phyloP scores from a whole-genome alignment of 2,329 filamentous ascomycete genomes.

The Nectriaceae sp. region DNA sequence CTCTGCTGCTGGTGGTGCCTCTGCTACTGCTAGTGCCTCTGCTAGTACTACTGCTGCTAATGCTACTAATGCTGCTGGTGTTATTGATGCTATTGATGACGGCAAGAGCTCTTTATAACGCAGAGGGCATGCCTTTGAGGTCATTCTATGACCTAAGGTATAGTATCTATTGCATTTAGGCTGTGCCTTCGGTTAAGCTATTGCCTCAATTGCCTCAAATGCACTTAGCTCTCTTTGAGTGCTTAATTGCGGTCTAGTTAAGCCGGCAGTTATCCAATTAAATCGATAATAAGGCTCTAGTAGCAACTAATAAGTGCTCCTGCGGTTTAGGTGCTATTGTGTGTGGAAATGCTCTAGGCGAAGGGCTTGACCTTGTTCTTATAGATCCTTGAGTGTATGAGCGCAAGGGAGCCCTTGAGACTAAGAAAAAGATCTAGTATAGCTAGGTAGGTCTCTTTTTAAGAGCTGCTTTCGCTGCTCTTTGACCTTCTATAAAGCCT shows the following conservation, averaged over 20 bases:
- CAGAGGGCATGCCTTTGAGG: too few species aligned
- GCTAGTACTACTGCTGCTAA: too few species aligned
- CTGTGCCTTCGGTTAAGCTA: constrained; percentile 2
- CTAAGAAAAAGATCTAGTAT: not conserved
- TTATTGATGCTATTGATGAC: not conserved
- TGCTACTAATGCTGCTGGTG: too few species aligned
- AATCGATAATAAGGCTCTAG: not conserved
- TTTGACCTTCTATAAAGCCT: too few species aligned
- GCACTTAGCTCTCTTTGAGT: constrained; percentile 7
- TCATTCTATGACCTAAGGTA: not conserved
- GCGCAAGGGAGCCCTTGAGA: too few species aligned
- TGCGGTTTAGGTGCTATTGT: constrained; percentile 8
- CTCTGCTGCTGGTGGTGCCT: too few species aligned
- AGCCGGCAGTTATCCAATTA: not conserved
- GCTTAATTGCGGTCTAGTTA: not conserved
- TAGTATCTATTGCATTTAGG: constrained; percentile 17
- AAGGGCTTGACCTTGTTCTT: constrained; percentile 1
- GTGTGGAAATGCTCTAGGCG: constrained; percentile 7
- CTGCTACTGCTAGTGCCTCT: too few species aligned
- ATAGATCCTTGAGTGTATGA: not conserved
- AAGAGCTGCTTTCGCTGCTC: not conserved
- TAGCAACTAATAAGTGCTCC: not conserved
- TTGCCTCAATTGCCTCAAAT: constrained; percentile 16
- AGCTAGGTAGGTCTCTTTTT: not conserved
- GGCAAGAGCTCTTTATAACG: not conserved